Evolutionary conservation across 331 rosid species (phyloP).

Genomic region (Stylosanthes scabra): DNA sequence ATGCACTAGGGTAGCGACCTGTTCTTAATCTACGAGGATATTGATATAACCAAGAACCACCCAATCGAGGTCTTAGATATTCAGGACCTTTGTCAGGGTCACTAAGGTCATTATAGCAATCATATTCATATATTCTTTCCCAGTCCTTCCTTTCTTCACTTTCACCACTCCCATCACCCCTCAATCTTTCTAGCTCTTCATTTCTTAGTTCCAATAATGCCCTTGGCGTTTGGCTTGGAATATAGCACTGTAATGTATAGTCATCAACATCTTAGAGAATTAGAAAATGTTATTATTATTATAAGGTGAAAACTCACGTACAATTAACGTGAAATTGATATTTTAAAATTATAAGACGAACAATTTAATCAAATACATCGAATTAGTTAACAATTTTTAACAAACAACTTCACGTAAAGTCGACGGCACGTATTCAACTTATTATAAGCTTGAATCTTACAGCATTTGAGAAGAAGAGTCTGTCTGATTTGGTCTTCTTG

Average conservation of each 20-base stretch:
- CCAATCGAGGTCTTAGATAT: constrained; percentile 52
- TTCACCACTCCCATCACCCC: constrained; percentile 63
- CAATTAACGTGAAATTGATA: too few species aligned
- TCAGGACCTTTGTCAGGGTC: constrained; percentile 55
- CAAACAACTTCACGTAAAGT: too few species aligned
- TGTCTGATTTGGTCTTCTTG: constrained; percentile 38
- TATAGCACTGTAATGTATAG: constrained; percentile 44
- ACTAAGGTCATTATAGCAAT: constrained; percentile 61
- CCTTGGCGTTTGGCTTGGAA: constrained; percentile 67
- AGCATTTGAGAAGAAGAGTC: constrained; percentile 71
- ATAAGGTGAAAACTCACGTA: too few species aligned
- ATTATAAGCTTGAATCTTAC: constrained; percentile 45
- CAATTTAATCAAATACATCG: too few species aligned
- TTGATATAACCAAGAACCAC: constrained; percentile 58
- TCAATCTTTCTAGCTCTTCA: constrained; percentile 58
- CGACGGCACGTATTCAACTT: too few species aligned
- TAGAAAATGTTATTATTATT: too few species aligned
- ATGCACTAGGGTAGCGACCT: constrained; percentile 39
- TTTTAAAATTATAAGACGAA: too few species aligned
- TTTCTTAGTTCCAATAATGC: constrained; percentile 57
- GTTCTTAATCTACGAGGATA: constrained; percentile 82
- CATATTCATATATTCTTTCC: constrained; percentile 74
- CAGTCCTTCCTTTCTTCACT: constrained; percentile 72
- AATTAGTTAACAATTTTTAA: too few species aligned
- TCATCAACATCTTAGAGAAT: too few species aligned